Evolutionary conservation across 179 eudicot genomes (phyloP).

Genomic region (Heliamphora pulchella): DNA sequence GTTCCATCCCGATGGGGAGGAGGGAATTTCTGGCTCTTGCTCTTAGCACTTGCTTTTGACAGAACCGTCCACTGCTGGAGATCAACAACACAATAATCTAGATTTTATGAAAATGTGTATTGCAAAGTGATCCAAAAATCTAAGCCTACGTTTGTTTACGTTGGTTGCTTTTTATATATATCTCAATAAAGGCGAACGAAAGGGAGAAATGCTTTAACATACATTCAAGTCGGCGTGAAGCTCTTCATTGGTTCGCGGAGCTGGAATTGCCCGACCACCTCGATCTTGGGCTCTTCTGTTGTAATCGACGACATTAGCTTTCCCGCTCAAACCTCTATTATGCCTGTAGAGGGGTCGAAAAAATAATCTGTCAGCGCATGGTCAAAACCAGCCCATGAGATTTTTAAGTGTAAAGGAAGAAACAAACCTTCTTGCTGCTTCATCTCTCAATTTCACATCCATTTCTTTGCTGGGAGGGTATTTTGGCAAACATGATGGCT

Average conservation of each 20-base stretch:
- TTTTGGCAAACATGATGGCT: constrained; percentile 77
- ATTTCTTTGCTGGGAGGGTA: constrained; percentile 96
- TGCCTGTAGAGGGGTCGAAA: constrained; percentile 33
- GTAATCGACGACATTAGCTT: constrained; percentile 38
- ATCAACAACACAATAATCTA: neutral
- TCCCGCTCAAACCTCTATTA: constrained; percentile 40
- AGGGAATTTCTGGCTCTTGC: constrained; percentile 84
- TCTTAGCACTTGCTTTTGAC: constrained; percentile 54
- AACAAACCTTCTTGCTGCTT: constrained; percentile 66
- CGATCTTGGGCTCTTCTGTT: constrained; percentile 50
- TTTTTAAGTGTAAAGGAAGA: neutral
- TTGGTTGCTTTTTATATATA: too few relatives aligned
- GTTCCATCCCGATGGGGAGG: constrained; percentile 94
- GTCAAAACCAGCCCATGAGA: neutral
- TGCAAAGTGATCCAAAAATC: too few relatives aligned
- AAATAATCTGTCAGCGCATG: constrained; percentile 7
- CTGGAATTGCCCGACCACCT: constrained; percentile 57
- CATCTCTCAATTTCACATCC: constrained; percentile 72
- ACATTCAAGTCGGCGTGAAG: constrained; percentile 69
- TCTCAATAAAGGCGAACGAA: neutral
- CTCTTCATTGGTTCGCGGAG: constrained; percentile 84
- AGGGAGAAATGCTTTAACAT: constrained; percentile 20
- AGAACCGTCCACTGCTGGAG: constrained; percentile 55
- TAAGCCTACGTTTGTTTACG: too few relatives aligned
- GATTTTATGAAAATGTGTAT: too few relatives aligned